A percentile compares a stretch with the other conserved stretches of the same genome.
Evolutionary conservation across 441 rosid species (phyloP).

Genomic region (Erodium moschatum): DNA sequence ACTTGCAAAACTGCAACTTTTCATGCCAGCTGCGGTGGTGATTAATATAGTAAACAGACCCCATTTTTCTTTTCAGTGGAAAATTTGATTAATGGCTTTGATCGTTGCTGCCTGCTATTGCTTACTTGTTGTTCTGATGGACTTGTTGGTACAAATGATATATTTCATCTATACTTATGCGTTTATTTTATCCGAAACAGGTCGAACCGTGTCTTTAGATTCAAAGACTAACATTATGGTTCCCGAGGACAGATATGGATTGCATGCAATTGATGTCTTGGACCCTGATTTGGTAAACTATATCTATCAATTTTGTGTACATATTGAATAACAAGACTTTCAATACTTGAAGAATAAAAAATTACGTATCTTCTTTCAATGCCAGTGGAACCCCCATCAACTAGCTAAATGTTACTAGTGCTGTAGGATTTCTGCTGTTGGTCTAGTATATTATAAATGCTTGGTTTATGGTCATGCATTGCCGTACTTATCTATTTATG

Average conservation of each 20-base stretch:
- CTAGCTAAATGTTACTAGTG: neutral
- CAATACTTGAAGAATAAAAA: neutral
- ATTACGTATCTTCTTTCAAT: neutral
- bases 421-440: neutral
- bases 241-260: constrained; percentile 85
- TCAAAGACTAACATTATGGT: constrained; percentile 50
- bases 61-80: too few relatives aligned
- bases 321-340: neutral
- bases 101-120: too few relatives aligned
- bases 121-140: too few relatives aligned
- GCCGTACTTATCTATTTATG: neutral
- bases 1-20: neutral
- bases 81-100: too few relatives aligned
- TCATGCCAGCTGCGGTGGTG: too few relatives aligned
- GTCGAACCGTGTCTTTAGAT: constrained; percentile 61
- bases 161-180: neutral
- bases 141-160: neutral
- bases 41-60: too few relatives aligned
- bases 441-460: neutral
- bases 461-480: neutral
- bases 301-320: neutral
- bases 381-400: neutral
- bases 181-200: constrained; percentile 35
- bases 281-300: constrained; percentile 82
- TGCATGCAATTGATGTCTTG: constrained; percentile 76